A percentile compares a stretch with the other conserved stretches of the same genome.
Conservation (phyloP, 257 asterid species). For the Nicotiana sylvestris region DNA sequence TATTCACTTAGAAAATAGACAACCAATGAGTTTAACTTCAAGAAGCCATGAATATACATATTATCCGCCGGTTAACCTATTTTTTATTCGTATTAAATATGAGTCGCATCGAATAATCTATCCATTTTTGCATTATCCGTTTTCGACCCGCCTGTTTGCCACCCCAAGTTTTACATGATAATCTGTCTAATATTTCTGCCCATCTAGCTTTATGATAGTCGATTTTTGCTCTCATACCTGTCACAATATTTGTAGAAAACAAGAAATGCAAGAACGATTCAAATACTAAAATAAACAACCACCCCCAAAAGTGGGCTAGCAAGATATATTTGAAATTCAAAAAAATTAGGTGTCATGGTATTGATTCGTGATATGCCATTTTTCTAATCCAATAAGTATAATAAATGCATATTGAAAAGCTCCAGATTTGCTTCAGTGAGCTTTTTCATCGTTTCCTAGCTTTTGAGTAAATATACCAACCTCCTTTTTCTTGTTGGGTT, state of each 20-base stretch:
- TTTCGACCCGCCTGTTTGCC: no score
- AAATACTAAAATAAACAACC: not conserved
- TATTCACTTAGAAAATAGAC: no score
- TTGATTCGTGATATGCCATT: conserved; percentile 33
- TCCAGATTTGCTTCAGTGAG: conserved; percentile 65
- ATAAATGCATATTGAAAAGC: conserved; percentile 72
- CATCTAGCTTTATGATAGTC: no score
- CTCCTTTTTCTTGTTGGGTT: conserved; percentile 33
- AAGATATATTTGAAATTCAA: not conserved
- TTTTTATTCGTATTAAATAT: no score
- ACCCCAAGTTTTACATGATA: not conserved
- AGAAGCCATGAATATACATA: no score
- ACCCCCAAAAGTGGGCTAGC: not conserved
- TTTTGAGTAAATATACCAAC: conserved; percentile 37
- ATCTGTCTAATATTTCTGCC: no score
- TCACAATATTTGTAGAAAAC: not conserved
- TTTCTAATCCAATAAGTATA: conserved; percentile 40
- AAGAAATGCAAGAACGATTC: not conserved
- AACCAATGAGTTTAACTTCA: no score
- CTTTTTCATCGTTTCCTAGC: conserved; percentile 57
- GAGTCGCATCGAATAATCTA: no score
- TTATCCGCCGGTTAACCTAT: no score
- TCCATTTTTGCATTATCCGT: no score
- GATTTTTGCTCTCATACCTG: not conserved
- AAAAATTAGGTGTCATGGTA: conserved; percentile 34